Base-by-base conservation (phyloP, 2,329 filamentous ascomycete genomes). In the Stachybotrys chlorohalonatus region DNA sequence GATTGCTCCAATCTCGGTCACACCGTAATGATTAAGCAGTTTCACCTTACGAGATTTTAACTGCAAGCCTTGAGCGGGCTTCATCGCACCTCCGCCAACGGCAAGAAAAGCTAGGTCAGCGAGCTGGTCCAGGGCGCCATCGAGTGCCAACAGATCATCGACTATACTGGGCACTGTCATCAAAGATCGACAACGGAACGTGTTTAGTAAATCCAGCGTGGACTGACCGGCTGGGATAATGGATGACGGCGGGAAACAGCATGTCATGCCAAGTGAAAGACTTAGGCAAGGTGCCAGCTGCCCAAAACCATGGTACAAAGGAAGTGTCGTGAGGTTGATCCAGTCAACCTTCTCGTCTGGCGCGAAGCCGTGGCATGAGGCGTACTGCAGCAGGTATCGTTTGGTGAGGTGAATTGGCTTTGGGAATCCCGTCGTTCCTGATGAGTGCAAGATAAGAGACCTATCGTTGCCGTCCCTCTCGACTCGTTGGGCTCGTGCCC, bases 141-240 rank as follows among this genome's bases (percentile, higher is more conserved):
- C 31, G 0, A 61, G 49, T 11, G 54, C 53, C 15, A 58, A 42
- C 8, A 68, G 62, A n/a, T 67, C 67, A 8, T 68, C 67, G 3
- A 69, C 56, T n/a, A 68, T 67, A 32, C 58, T 62, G 7, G 67
- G 67, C 0, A 69, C 67, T 1, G 66, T 66, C 66, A 69, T 67
- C 31, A 68, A 45, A 2, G 66, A 66, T 24, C 52, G 52, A 11
- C 58, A 59, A 2, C 53, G 32, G 47, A 59, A 57, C 6, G 36
- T 32, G 11, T 57, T 24, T 13, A 67, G 54, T 1, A 67, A 49
- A 15, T 61, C 49, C 7, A 63, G 9, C 8, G 63, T 61, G 0
- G 62, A 63, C 11, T 53, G 49, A 3, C 58, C 59, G 24, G 59
- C 60, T 16, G 60, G 61, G 11, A 67, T 61, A 16, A 59, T 56